Base-by-base conservation (phyloP, 2,329 filamentous ascomycete species). In the Talaromyces sp. region DNA sequence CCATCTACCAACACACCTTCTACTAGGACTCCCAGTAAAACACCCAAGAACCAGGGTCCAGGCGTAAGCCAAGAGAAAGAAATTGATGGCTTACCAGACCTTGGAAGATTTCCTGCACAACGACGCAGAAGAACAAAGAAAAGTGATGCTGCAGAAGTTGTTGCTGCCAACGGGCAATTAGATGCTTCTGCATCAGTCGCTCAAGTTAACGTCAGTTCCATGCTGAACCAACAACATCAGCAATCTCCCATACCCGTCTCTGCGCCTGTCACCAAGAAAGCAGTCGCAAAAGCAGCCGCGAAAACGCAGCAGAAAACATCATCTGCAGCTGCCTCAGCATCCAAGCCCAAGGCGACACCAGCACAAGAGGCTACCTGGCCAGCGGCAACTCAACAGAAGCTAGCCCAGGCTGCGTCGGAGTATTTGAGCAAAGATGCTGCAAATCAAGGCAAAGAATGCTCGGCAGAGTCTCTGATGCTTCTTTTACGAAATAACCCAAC, bases 401-500 rank as follows among this genome's bases (percentile, higher is more conserved):
- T 87, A n/a, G 83, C 85, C 19, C 76, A 78, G 54, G 81, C 82
- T 13, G 83, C 84, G 9, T 75, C 81, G 1, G 75, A 71, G 59
- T 84, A 82, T 70, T 75, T 88, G 7, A 78, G 78, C 49, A 69
- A 68, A 13, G 70, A 76, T 27, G 73, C 77, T 2, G 75, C 75
- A 25, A 86, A 86, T 67, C 66, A 69, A 3, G 69, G 69, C 22
- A 80, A 78, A 47, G 69, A 70, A 7, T 71, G 84, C 8, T 72
- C 74, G 10, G 64, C 76, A 9, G 72, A 78, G 10, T 73, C 80
- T 22, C 75, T 87, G 10, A 71, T 81, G 25, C 72, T 70, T 1
- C 77, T 87, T 43, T 75, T 88, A 9, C 77, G 85, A 59, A 71
- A 74, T 8, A 86, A 87, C 68, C 84, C 85, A 2, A 84, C 80